These are phyloP conservation scores for Metarhizium anisopliae DNA, from an alignment of 2,329 filamentous ascomycete genomes.

Conservation along the genomic window DNA sequence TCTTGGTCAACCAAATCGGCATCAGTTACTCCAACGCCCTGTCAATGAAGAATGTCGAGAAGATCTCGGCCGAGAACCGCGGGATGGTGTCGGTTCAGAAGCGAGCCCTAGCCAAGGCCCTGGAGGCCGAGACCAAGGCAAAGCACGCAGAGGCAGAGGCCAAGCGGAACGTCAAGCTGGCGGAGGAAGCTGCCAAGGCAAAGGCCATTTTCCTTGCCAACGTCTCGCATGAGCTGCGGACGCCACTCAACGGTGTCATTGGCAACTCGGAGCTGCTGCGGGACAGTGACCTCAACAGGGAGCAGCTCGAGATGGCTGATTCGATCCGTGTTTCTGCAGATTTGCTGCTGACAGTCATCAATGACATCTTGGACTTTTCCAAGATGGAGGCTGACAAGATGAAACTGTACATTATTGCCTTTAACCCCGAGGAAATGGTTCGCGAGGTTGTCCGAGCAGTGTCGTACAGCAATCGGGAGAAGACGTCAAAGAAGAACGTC, in stretches of 20 bases:
- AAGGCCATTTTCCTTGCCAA: conserved; percentile 76
- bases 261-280: conserved; percentile 78
- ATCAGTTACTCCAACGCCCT: conserved; percentile 63
- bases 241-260: conserved; percentile 79
- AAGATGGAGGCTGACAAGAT: conserved; percentile 87
- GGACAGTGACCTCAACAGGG: conserved; percentile 64
- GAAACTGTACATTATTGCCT: conserved; percentile 66
- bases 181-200: conserved; percentile 74
- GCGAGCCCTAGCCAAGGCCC: conserved; percentile 60
- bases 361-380: conserved; percentile 92
- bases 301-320: conserved; percentile 79
- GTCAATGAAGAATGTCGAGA: conserved; percentile 62
- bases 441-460: conserved; percentile 57
- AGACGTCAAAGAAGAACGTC: conserved; percentile 53
- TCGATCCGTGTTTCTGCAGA: conserved; percentile 82
- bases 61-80: conserved; percentile 68
- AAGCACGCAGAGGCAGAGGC: conserved; percentile 69
- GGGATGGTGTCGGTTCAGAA: conserved; percentile 73
- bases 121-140: conserved; percentile 66
- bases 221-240: conserved; percentile 73
- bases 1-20: conserved; percentile 71
- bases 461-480: conserved; percentile 57
- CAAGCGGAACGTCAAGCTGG: conserved; percentile 69
- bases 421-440: conserved; percentile 59
- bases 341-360: conserved; percentile 83